Base-by-base conservation (phyloP, 2,329 filamentous ascomycete genomes). In the Paecilomyces niveus region DNA sequence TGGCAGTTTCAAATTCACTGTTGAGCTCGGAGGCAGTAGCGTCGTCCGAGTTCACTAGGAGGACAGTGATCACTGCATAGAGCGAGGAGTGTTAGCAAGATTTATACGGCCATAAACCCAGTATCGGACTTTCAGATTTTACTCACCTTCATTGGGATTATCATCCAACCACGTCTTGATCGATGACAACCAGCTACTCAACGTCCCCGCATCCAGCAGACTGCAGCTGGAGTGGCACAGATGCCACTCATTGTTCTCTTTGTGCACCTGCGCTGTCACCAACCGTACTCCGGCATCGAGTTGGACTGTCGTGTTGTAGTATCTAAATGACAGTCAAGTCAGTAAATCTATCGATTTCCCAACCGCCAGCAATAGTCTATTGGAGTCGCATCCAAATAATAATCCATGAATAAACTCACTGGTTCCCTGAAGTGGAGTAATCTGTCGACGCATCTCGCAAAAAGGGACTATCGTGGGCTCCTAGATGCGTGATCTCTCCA, bases 401-500 rank as follows among this genome's bases (percentile, higher is more conserved):
- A 10, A 54, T 39, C 49, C 3, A 50, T 29, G 2, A 31, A 24
- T n/a, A 26, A 54, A 67, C 71, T 66, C 80, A 90, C 74, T 92
- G 89, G 71, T 91, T 89, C 5, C 87, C 89, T 1, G 85, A 82
- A 2, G 85, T 72, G 26, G 84, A 85, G 71, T 87, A 83, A 60
- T 75, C 77, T 0, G 85, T 88, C 57, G 80, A 81, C 26, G 76
- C 71, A 66, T 90, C 86, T 54, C 88, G 81, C 51, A 92, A 72
- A 70, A 92, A 92, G 10, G 89, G 80, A 61, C 84, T 86, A 74
- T 92, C 83, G 75, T 92, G 89, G 18, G 88, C 88, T 22, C 89
- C 89, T 68, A 93, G 83, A 71, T 92, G 83, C 2, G 89, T 92
- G 65, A 94, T 83, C 64, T 88, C 85, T 75, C 85, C 86, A 78